These are phyloP conservation scores for Lasiodiplodia hormozganensis DNA, from an alignment of 2,329 filamentous ascomycete genomes.

Conservation along the genomic window DNA sequence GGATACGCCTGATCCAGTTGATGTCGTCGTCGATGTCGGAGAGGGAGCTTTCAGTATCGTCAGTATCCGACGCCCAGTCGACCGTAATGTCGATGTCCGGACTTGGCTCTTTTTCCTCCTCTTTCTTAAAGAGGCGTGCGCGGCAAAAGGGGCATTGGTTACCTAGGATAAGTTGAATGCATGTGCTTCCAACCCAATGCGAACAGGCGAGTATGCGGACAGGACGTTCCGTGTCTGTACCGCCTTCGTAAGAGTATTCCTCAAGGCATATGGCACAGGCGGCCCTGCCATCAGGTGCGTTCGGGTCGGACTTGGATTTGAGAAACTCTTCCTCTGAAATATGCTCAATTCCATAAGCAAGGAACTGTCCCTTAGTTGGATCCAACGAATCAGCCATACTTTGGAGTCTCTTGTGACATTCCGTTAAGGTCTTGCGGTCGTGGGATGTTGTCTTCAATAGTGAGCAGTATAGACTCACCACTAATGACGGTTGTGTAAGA, in stretches of 20 bases:
- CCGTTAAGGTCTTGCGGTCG: neutral
- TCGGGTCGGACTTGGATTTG: neutral
- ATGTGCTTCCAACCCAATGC: neutral
- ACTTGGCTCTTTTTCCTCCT: neutral
- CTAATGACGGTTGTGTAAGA: no score
- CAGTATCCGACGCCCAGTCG: neutral
- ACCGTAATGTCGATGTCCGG: neutral
- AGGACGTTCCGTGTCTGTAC: neutral
- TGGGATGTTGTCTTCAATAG: neutral
- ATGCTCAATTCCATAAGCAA: neutral
- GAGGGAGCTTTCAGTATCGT: neutral
- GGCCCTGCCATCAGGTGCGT: neutral
- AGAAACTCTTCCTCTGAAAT: neutral
- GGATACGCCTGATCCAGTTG: neutral
- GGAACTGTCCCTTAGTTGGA: neutral
- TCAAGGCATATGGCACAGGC: neutral
- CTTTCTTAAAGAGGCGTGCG: neutral
- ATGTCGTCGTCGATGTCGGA: neutral
- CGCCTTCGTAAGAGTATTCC: conserved; percentile 40
- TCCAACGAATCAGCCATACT: neutral
- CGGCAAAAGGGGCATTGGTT: neutral
- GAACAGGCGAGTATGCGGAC: neutral
- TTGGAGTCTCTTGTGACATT: neutral
- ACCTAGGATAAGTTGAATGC: neutral
- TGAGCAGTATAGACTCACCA: no score